phyloP scores from a whole-genome alignment of 73 alveolate species.

The Uronychia setigera region DNA sequence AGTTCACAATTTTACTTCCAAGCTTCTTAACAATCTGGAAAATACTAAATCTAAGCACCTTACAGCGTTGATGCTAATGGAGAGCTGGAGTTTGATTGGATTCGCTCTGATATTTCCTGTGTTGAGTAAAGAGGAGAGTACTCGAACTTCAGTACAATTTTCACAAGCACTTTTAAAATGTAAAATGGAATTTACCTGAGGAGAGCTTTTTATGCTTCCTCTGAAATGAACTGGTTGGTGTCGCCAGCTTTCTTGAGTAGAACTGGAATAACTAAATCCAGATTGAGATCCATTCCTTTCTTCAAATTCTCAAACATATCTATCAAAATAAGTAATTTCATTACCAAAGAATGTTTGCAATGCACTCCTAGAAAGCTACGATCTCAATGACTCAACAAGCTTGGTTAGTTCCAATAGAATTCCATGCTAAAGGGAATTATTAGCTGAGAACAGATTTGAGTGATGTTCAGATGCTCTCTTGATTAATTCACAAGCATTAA shows the following conservation, averaged over 20 bases:
- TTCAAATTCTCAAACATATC: slow-evolving; percentile 11
- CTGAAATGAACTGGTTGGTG: slow-evolving; percentile 2
- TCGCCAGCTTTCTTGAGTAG: slow-evolving; percentile 6
- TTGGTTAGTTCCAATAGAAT: not conserved
- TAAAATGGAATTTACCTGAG: not conserved
- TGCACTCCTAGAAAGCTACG: not conserved
- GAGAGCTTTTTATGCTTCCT: slow-evolving; percentile 11
- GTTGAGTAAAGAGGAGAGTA: not conserved
- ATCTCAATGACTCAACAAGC: not conserved
- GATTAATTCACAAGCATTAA: slow-evolving; percentile 1
- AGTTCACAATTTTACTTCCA: slow-evolving; percentile 36
- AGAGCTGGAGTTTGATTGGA: not conserved
- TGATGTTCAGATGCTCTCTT: slow-evolving; percentile 5
- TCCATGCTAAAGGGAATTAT: not conserved
- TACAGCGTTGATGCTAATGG: not conserved
- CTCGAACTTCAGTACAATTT: not conserved
- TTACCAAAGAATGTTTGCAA: not conserved
- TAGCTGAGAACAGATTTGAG: not conserved
- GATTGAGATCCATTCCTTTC: slow-evolving; percentile 9
- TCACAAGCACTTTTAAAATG: not conserved
- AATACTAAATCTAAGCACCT: not conserved
- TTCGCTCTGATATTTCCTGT: not conserved
- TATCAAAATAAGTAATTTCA: not conserved
- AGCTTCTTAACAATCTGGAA: not conserved
- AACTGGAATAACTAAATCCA: not conserved